Conservation (phyloP, 805 yeast species). For the Millerozyma acaciae region DNA sequence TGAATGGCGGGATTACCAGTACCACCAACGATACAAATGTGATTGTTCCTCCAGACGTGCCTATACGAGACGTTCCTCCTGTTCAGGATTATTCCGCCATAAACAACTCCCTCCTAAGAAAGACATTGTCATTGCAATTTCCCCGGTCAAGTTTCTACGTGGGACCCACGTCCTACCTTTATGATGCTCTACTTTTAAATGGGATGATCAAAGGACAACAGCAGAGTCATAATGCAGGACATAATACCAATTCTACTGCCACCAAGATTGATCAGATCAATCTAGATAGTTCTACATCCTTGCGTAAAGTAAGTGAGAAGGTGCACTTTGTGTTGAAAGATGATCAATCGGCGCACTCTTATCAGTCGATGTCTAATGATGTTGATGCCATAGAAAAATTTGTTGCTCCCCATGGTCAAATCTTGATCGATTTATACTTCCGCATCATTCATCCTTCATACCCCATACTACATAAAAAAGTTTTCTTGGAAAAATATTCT, state of each 20-base stretch:
- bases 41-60: conserved; percentile 38
- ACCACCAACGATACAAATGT: conserved; percentile 10
- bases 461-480: conserved; percentile 88
- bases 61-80: conserved; percentile 52
- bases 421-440: conserved; percentile 74
- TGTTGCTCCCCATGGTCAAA: conserved; percentile 90
- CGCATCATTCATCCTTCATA: conserved; percentile 85
- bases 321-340: conserved; percentile 77
- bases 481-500: conserved; percentile 84
- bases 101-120: conserved; percentile 61
- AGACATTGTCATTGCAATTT: conserved; percentile 72
- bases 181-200: conserved; percentile 68
- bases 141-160: conserved; percentile 87
- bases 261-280: conserved; percentile 74
- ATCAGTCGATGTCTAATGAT: conserved; percentile 65
- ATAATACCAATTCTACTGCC: conserved; percentile 6
- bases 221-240: conserved; percentile 6
- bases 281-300: conserved; percentile 57
- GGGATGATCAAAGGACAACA: conserved; percentile 44
- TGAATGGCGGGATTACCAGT: conserved; percentile 6
- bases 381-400: conserved; percentile 80
- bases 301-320: conserved; percentile 74
- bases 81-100: conserved; percentile 64
- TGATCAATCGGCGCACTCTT: conserved; percentile 70
- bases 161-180: conserved; percentile 78